These are phyloP conservation scores for Blastobotrys apis DNA, from an alignment of 1,139 yeast species.

Conservation along the genomic window DNA sequence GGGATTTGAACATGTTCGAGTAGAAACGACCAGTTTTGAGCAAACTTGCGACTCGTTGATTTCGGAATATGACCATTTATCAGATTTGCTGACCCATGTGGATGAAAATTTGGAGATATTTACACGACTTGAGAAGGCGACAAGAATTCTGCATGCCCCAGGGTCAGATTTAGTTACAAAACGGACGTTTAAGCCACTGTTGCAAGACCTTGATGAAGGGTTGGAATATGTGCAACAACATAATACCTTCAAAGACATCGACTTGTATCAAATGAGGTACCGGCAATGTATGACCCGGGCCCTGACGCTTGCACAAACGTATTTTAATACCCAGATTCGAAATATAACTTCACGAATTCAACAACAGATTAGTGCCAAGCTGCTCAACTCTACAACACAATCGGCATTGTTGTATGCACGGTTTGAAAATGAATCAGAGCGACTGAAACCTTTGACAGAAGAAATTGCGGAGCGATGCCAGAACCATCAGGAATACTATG, in stretches of 20 bases:
- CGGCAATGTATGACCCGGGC: slow-evolving; percentile 84
- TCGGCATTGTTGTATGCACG: slow-evolving; percentile 61
- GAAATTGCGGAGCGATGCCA: slow-evolving; percentile 51
- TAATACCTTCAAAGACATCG: slow-evolving; percentile 63
- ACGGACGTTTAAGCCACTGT: slow-evolving; percentile 46
- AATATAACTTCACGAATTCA: slow-evolving; percentile 45
- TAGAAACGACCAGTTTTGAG: slow-evolving; percentile 63
- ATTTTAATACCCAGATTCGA: slow-evolving; percentile 52
- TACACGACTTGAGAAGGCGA: slow-evolving; percentile 66
- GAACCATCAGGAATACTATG: slow-evolving; percentile 55
- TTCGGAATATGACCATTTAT: slow-evolving; percentile 47
- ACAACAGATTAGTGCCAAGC: slow-evolving; percentile 31
- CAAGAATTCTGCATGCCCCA: slow-evolving; percentile 63
- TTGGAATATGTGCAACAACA: slow-evolving; percentile 46
- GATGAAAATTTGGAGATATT: slow-evolving; percentile 55
- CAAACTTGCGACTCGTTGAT: slow-evolving; percentile 52
- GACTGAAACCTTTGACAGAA: slow-evolving; percentile 44
- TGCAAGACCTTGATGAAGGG: slow-evolving; percentile 58
- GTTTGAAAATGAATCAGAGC: slow-evolving; percentile 45
- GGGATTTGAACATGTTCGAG: slow-evolving; percentile 53
- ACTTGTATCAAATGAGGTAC: slow-evolving; percentile 64
- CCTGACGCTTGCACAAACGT: slow-evolving; percentile 67
- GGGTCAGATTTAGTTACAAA: slow-evolving; percentile 62
- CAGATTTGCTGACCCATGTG: slow-evolving; percentile 46
- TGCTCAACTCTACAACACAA: slow-evolving; percentile 38